Conservation (phyloP, 1,284 basidiomycete species). For the Malassezia slooffiae region DNA sequence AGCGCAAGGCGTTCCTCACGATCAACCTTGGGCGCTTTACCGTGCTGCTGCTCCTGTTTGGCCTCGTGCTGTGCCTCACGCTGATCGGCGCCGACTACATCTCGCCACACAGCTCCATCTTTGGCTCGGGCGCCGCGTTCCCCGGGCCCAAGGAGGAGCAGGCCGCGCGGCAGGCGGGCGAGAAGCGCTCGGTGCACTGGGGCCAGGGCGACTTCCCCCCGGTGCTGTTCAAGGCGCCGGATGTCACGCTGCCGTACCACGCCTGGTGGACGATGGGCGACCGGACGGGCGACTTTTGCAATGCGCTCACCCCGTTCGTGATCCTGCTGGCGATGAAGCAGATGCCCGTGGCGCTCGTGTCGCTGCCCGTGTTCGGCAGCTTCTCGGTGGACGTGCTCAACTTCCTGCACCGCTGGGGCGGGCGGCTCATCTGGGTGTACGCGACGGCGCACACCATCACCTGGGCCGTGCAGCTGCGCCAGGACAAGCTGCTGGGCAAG, state of each 20-base stretch:
- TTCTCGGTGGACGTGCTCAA: conserved; percentile 67
- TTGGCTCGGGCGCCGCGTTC: conserved; percentile 27
- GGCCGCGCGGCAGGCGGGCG: neutral
- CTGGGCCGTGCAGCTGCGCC: conserved; percentile 63
- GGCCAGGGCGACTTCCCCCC: conserved; percentile 27
- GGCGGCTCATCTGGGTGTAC: conserved; percentile 63
- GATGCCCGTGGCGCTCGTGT: conserved; percentile 67
- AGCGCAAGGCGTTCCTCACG: conserved; percentile 25
- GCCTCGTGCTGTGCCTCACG: conserved; percentile 32
- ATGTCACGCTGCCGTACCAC: conserved; percentile 58
- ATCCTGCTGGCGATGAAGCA: conserved; percentile 69
- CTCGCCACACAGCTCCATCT: conserved; percentile 50
- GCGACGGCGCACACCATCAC: conserved; percentile 60
- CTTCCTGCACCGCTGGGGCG: conserved; percentile 62
- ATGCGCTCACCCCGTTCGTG: conserved; percentile 64
- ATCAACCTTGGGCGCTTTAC: conserved; percentile 26
- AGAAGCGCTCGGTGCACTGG: conserved; percentile 23
- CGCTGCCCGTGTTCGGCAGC: conserved; percentile 60
- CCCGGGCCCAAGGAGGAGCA: conserved; percentile 18
- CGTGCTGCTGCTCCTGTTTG: conserved; percentile 28
- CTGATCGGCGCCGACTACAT: conserved; percentile 66
- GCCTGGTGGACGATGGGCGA: conserved; percentile 67
- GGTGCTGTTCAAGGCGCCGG: conserved; percentile 45
- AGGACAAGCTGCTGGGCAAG: conserved; percentile 51
- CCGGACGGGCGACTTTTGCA: conserved; percentile 64